Evolutionary conservation across 345 rosid species (phyloP), one percentile per base, ranked within the genome.

Genomic region (Firmiana major): DNA sequence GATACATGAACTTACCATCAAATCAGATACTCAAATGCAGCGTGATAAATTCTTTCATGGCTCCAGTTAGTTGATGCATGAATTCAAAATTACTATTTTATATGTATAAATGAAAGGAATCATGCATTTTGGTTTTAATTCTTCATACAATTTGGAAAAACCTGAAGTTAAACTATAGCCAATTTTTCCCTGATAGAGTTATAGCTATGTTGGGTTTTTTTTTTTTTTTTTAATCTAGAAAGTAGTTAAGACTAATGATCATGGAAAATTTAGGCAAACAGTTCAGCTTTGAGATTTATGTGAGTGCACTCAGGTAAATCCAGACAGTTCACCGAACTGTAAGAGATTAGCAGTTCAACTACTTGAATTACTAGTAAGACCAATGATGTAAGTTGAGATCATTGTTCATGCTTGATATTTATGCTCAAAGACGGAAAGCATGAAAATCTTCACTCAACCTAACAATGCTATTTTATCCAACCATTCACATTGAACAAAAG

Each of bases 331-430:
- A 81, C 81, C 84, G 42, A 83, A 83, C 72, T 46, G 77, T 63
- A 68, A 49, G 75, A 78, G 60, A 68, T 21, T 22, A 77, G 83
- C 82, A 79, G 88, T 77, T 83, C 83, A 86, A 79, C 88, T 58
- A 81, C 85, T 66, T 34, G 21, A 49, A 55, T 53, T 16, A 46
- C 28, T 71, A 21, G 26, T 62, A 71, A 58, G 75, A 73, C 71
- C 12, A 48, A 15, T 76, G 83, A 77, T 62, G 16, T 63, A 54
- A 75, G 55, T 63, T 69, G 60, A 64, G 43, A 70, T 74, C 54
- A 75, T 46, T 40, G 17, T 9, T 24, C 65, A 45, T 34, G 6
- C 40, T 42, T 58, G n/a, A 16, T n/a, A 42, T 60, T 38, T 38
- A 57, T 42, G 43, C 9, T 36, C 46, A 7, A 26, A 15, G 42